phyloP scores from a whole-genome alignment of 345 rosid species.

The Citrus cavaleriei region DNA sequence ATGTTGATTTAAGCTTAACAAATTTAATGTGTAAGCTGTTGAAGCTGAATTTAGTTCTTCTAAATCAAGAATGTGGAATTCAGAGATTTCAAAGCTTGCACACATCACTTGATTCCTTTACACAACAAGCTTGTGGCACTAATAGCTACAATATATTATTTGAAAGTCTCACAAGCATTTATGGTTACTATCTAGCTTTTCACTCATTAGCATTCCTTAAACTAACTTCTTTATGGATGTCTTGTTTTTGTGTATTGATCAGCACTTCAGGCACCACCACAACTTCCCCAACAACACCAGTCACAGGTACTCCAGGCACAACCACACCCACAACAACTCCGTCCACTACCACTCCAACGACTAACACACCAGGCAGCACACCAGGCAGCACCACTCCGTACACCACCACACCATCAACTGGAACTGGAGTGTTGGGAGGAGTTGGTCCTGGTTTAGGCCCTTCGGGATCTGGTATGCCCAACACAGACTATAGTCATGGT shows the following conservation, averaged over 20 bases:
- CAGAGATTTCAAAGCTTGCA: not conserved
- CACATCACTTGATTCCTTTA: not conserved
- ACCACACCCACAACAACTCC: slow-evolving; percentile 10
- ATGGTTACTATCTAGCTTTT: not conserved
- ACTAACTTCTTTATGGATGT: not conserved
- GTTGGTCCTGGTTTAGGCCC: slow-evolving; percentile 40
- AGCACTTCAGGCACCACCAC: slow-evolving; percentile 24
- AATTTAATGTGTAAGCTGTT: not conserved
- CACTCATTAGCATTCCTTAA: not conserved
- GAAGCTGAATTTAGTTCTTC: not conserved
- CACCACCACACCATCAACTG: slow-evolving; percentile 40
- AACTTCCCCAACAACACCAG: slow-evolving; percentile 2
- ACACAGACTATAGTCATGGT: slow-evolving; percentile 35
- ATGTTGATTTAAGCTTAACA: not conserved
- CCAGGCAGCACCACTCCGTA: slow-evolving; percentile 34
- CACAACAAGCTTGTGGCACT: not conserved
- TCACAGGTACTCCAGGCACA: slow-evolving; percentile 1
- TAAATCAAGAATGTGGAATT: not conserved
- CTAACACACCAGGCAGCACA: slow-evolving; percentile 19
- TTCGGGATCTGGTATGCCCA: slow-evolving; percentile 30
- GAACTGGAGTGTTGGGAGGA: slow-evolving; percentile 54
- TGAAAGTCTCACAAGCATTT: not conserved
- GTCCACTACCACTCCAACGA: slow-evolving; percentile 23
- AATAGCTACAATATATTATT: not conserved
- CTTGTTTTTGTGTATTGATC: not conserved